Evolutionary conservation across 2,329 filamentous ascomycete genomes (phyloP), one percentile per base, ranked within the genome.

Genomic region (Didymellaceae sp.): DNA sequence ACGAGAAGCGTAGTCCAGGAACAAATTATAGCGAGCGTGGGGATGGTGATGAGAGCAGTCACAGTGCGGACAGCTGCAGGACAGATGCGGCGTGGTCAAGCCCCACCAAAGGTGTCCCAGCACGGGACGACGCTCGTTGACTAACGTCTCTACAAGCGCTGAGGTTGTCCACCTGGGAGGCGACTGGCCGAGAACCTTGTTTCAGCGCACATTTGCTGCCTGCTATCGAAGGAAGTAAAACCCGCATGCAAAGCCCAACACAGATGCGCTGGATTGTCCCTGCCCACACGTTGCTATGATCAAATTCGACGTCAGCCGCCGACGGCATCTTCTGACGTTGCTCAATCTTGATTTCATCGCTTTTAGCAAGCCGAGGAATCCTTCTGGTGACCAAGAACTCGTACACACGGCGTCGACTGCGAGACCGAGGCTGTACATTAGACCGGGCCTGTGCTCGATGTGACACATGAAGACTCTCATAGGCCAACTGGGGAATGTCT

Each of bases 81-180:
- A 45, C 31, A 28, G 44, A 33, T 54, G 63, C 58, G 57, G 64
- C 57, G 54, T 51, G 39, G 52, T 52, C 48, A 13, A 50, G 24
- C 35, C 40, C 35, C 35, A 46, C 46, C 47, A 42, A 18, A 13
- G 26, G 28, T 21, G 34, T 45, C 52, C 54, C 52, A 37, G 57
- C 45, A 58, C 39, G 30, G 55, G 53, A 55, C 34, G 43, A 45
- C 50, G 38, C 40, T 44, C 30, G 52, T 45, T 31, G 32, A 41
- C 44, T 45, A 48, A 18, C 45, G 45, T 42, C 46, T 50, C 49
- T 56, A 44, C 66, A 71, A 66, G 65, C 68, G 67, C 67, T 67
- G 65, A 61, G 58, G 55, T 45, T 56, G 46, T 39, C 45, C 50
- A 45, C 57, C 54, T 61, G 61, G 62, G 61, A 64, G 55, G 61